phyloP scores from a whole-genome alignment of 768 basidiomycete species.

The Coprinopsis strossmayeri region DNA sequence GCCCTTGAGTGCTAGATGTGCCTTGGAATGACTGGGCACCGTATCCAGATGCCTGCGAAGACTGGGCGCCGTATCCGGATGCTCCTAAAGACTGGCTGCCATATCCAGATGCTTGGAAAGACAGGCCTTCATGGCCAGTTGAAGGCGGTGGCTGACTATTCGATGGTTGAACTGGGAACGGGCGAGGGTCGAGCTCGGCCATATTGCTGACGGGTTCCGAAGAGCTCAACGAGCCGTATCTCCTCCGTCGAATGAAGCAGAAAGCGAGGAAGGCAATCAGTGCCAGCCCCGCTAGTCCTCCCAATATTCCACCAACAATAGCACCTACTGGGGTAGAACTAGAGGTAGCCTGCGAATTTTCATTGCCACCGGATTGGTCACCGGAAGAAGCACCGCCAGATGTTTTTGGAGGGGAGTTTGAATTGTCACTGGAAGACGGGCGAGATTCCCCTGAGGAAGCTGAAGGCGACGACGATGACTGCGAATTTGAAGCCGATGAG shows the following conservation, averaged over 20 bases:
- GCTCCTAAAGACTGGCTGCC: too few species aligned
- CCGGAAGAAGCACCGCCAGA: background rate
- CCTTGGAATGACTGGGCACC: too few species aligned
- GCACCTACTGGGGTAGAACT: background rate
- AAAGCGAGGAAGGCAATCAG: constrained; percentile 3
- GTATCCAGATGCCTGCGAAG: too few species aligned
- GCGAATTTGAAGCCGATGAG: background rate
- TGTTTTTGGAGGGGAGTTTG: background rate
- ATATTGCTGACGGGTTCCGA: background rate
- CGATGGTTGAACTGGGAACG: background rate
- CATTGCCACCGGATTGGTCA: background rate
- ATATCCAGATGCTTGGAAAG: too few species aligned
- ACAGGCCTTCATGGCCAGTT: too few species aligned
- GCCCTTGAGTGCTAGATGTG: too few species aligned
- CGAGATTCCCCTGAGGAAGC: background rate
- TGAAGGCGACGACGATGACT: background rate
- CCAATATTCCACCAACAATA: constrained; percentile 8
- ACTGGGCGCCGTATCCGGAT: too few species aligned
- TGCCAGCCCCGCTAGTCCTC: constrained; percentile 1
- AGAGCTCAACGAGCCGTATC: background rate
- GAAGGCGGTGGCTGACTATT: too few species aligned
- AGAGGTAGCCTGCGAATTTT: background rate
- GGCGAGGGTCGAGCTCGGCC: background rate
- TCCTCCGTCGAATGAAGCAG: constrained; percentile 1
- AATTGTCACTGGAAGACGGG: background rate